A percentile compares a stretch with the other conserved stretches of the same genome.
Evolutionary conservation across 2,329 filamentous ascomycete species (phyloP).

Genomic region (Diaporthe sp.): DNA sequence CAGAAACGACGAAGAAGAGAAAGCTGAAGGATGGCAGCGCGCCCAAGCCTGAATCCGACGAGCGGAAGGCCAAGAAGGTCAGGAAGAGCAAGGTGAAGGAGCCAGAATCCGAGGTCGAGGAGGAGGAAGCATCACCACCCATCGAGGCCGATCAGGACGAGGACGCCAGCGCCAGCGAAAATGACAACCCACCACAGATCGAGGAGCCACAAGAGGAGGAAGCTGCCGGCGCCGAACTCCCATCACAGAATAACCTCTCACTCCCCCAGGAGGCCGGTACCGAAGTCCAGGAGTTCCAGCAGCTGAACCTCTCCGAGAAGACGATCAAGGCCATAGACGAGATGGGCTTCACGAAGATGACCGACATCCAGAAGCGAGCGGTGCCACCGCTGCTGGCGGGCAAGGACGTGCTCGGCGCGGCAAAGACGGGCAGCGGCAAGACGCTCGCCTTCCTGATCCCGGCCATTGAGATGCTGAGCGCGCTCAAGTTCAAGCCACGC

Average conservation of each 20-base stretch:
- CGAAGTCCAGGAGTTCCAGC: constrained; percentile 79
- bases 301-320: constrained; percentile 88
- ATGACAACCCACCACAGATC: constrained; percentile 42
- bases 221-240: constrained; percentile 51
- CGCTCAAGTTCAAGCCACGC: constrained; percentile 92
- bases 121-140: constrained; percentile 40
- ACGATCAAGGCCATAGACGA: constrained; percentile 89
- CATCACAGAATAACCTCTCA: constrained; percentile 58
- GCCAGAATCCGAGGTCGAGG: constrained; percentile 39
- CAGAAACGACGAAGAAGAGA: constrained; percentile 53
- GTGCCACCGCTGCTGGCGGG: constrained; percentile 92
- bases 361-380: constrained; percentile 88
- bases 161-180: constrained; percentile 38
- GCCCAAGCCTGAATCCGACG: constrained; percentile 43
- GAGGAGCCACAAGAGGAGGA: constrained; percentile 49
- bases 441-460: constrained; percentile 95
- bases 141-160: constrained; percentile 44
- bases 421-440: constrained; percentile 97
- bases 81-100: constrained; percentile 42
- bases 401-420: constrained; percentile 92
- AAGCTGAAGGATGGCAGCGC: constrained; percentile 51
- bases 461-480: constrained; percentile 91
- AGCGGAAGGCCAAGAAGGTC: constrained; percentile 40
- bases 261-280: constrained; percentile 70
- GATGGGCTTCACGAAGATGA: constrained; percentile 97